Evolutionary conservation across 345 rosid genomes (phyloP).

Genomic region (Arabidopsis suecica): DNA sequence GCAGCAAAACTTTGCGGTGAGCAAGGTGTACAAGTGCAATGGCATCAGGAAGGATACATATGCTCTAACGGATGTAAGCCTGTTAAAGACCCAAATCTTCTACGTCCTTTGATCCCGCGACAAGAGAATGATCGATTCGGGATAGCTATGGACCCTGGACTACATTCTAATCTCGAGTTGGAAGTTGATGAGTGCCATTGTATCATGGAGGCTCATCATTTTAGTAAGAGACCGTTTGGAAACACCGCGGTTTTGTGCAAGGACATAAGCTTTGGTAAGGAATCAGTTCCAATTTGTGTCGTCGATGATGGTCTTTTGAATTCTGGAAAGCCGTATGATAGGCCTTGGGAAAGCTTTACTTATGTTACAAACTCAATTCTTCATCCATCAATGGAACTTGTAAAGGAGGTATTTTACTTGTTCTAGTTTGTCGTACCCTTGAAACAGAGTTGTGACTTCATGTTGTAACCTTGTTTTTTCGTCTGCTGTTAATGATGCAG

Average conservation of each 20-base stretch:
- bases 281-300: constrained; percentile 75
- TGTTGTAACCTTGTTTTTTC: constrained; percentile 1
- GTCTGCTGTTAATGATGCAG: constrained; percentile 48
- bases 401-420: constrained; percentile 60
- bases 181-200: constrained; percentile 89
- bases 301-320: constrained; percentile 65
- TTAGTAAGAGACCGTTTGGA: constrained; percentile 53
- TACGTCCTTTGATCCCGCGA: constrained; percentile 52
- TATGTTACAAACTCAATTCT: constrained; percentile 69
- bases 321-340: constrained; percentile 46
- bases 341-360: constrained; percentile 82
- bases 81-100: constrained; percentile 49
- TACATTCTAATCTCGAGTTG: constrained; percentile 51
- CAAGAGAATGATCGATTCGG: constrained; percentile 45
- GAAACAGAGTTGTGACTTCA: background rate
- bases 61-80: constrained; percentile 85
- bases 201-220: constrained; percentile 65
- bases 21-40: constrained; percentile 75
- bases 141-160: constrained; percentile 37
- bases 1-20: constrained; percentile 97
- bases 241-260: constrained; percentile 62
- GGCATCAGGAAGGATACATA: constrained; percentile 80
- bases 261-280: constrained; percentile 91
- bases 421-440: background rate
- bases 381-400: constrained; percentile 56